Base-by-base conservation (phyloP, 257 asterid genomes). In the Solanum gandarillasii region DNA sequence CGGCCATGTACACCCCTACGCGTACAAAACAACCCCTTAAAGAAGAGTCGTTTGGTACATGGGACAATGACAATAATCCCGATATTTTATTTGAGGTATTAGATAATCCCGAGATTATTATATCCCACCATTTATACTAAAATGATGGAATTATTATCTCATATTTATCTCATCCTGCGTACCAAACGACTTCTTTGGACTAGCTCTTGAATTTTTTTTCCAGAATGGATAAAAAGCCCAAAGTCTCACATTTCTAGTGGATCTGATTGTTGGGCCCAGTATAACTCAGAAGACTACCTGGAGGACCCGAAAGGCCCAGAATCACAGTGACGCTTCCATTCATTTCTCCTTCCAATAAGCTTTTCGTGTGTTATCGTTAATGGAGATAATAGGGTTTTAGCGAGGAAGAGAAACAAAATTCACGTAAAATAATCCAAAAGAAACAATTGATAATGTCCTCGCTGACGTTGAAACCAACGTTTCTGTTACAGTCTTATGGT, bases 381-480 rank as follows among this genome's bases (percentile, higher is more conserved):
- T 89, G 89, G 89, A 58, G 87, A 88, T 72, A 29, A 75, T 43
- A 86, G 88, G 88, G 88, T 71, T 86, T 86, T 46, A 86, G 71
- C 81, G 21, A 76, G 32, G 60, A 31, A 38, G 13, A 12, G 41
- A 36, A 38, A 2, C 39, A 27, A 82, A 41, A 20, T 81, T 68
- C 68, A 8, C 35, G 23, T 48, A 48, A 70, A 34, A 7, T 1
- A 58, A 43, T 87, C 67, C 36, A 62, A 87, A 92, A 72, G 10
- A 10, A 74, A 36, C 52, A 74, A 36, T 36, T 74, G 20, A 74
- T 12, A 36, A 96, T 96, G 99, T 93, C 95, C 86, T 92, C 95
- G 84, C 83, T 93, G 87, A 89, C 94, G 25, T 86, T 92, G 88
- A 93, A 93, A 88, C 92, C 98, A 41, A 90, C 94, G 34, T 90